A percentile compares a stretch with the other conserved stretches of the same genome.
These are phyloP conservation scores for Maudiozyma turicensis DNA, from an alignment of 805 yeast genomes.

Conservation along the genomic window DNA sequence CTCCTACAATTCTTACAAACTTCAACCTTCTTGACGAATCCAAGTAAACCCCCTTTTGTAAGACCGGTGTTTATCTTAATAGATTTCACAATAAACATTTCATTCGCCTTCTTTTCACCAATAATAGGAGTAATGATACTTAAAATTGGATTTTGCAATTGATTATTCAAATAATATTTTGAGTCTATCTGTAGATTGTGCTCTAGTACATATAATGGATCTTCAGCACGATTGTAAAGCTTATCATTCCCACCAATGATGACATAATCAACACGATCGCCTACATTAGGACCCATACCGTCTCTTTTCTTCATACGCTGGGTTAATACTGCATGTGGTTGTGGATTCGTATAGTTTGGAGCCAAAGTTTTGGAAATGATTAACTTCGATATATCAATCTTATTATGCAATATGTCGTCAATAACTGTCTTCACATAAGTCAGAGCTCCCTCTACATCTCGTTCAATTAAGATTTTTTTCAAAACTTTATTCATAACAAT, in stretches of 20 bases:
- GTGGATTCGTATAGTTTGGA: conserved; percentile 89
- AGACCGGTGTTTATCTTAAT: conserved; percentile 37
- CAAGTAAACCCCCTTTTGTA: conserved; percentile 83
- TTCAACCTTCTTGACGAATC: conserved; percentile 81
- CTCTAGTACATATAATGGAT: conserved; percentile 87
- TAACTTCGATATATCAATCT: conserved; percentile 84
- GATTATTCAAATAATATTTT: conserved; percentile 87
- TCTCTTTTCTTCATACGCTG: conserved; percentile 95
- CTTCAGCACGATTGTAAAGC: conserved; percentile 93
- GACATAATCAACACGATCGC: conserved; percentile 97
- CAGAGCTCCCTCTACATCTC: conserved; percentile 81
- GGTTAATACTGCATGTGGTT: conserved; percentile 94
- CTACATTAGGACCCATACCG: conserved; percentile 94
- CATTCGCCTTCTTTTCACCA: conserved; percentile 76
- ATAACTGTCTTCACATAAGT: conserved; percentile 77
- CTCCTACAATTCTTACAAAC: conserved; percentile 82
- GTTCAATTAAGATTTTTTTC: conserved; percentile 72
- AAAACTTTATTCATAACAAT: conserved; percentile 88
- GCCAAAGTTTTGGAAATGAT: conserved; percentile 91
- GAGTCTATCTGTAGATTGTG: conserved; percentile 91
- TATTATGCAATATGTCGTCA: conserved; percentile 81
- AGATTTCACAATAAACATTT: conserved; percentile 52
- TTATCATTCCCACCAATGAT: conserved; percentile 75
- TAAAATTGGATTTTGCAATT: conserved; percentile 80
- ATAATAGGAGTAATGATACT: conserved; percentile 92